phyloP scores from a whole-genome alignment of 192 early-diverging fungal genomes.

The Podila clonocystis region DNA sequence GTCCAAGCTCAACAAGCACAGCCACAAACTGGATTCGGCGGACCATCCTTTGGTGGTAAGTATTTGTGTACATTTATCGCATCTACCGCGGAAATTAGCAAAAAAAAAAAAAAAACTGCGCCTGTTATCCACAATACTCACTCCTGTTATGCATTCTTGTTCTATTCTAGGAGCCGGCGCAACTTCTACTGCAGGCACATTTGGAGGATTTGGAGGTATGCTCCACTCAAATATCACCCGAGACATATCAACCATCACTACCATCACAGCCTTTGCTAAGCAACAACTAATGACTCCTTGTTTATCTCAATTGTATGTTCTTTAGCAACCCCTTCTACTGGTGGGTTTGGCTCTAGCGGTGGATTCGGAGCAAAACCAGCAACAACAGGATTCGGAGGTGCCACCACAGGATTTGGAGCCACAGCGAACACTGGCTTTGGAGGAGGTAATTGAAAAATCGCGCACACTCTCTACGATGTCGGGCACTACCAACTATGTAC shows the following conservation, averaged over 20 bases:
- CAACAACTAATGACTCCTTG: not conserved
- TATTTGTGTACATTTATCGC: not conserved
- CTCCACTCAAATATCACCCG: not conserved
- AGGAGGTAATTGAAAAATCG: slow-evolving; percentile 10
- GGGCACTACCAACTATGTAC: not conserved
- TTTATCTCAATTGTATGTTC: not conserved
- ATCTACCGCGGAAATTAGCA: not conserved
- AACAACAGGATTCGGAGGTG: slow-evolving; percentile 35
- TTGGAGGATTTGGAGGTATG: slow-evolving; percentile 50
- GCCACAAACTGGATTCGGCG: slow-evolving; percentile 38
- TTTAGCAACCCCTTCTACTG: slow-evolving; percentile 16
- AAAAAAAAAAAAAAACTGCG: not conserved
- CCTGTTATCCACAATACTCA: not conserved
- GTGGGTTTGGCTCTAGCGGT: slow-evolving; percentile 40
- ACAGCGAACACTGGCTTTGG: slow-evolving; percentile 31
- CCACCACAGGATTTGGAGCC: slow-evolving; percentile 34
- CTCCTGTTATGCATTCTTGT: not conserved
- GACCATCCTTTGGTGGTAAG: slow-evolving; percentile 43
- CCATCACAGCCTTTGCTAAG: not conserved
- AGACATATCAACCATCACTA: not conserved
- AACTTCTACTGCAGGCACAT: slow-evolving; percentile 16
- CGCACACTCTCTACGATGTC: not conserved
- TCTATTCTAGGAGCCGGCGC: not conserved
- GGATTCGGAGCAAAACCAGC: slow-evolving; percentile 46
- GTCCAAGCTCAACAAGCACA: slow-evolving; percentile 35